phyloP scores from a whole-genome alignment of 202 grass and related monocot species.

The Elaeis oleifera region DNA sequence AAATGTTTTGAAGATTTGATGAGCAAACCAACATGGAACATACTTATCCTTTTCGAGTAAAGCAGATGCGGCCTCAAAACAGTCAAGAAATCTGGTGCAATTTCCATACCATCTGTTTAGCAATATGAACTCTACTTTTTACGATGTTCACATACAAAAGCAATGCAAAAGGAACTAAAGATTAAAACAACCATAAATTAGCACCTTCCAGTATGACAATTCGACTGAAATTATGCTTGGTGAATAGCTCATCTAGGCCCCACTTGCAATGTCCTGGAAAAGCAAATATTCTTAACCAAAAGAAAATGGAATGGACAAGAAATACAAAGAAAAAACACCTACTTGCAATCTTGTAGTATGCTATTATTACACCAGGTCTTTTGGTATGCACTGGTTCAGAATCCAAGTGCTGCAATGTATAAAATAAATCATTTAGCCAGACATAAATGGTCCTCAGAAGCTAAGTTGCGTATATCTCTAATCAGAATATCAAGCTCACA shows the following conservation, averaged over 20 bases:
- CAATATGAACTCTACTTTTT: conserved; percentile 14
- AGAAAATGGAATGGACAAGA: neutral
- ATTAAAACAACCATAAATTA: conserved; percentile 17
- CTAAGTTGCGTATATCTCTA: too few relatives aligned
- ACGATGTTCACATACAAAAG: conserved; percentile 16
- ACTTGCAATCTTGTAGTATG: conserved; percentile 91
- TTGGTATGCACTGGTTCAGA: conserved; percentile 76
- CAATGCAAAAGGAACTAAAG: conserved; percentile 17
- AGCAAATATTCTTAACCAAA: conserved; percentile 25
- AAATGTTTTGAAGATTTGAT: neutral
- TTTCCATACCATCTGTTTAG: conserved; percentile 95
- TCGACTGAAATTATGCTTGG: conserved; percentile 61
- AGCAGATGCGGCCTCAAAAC: conserved; percentile 76
- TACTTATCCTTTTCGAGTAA: conserved; percentile 90
- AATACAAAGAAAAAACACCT: conserved; percentile 1
- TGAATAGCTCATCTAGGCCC: conserved; percentile 86
- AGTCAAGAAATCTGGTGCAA: conserved; percentile 83
- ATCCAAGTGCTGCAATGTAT: conserved; percentile 66
- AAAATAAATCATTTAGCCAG: conserved; percentile 11
- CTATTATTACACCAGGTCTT: conserved; percentile 74
- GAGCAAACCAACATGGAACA: conserved; percentile 18
- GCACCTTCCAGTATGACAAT: conserved; percentile 93
- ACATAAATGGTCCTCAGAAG: neutral
- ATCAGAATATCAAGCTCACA: too few relatives aligned
- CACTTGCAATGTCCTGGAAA: conserved; percentile 87